Percentiles rank a stretch among this genome's conserved stretches.
phyloP scores from a whole-genome alignment of 768 basidiomycete species.

The Cyclocybe aegerita region DNA sequence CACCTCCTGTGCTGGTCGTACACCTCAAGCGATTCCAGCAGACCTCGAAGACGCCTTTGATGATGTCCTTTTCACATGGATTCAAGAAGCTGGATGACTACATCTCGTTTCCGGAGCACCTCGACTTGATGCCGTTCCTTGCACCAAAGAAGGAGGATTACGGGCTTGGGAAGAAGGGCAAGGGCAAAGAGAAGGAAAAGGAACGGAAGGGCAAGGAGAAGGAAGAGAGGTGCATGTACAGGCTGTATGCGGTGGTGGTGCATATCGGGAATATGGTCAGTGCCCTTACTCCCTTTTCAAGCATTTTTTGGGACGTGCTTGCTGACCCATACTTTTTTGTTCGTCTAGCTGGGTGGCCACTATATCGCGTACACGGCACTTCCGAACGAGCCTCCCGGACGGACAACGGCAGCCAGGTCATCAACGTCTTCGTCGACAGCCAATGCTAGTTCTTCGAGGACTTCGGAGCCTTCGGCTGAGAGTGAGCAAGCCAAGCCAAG shows the following conservation, averaged over 20 bases:
- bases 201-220: slow-evolving; percentile 12
- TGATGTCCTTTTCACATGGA: slow-evolving; percentile 60
- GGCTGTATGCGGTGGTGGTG: slow-evolving; percentile 79
- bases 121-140: slow-evolving; percentile 85
- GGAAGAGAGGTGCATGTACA: slow-evolving; percentile 39
- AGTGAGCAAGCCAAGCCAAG: not conserved
- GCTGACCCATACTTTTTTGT: slow-evolving; percentile 12
- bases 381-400: slow-evolving; percentile 33
- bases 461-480: not conserved
- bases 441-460: not conserved
- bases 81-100: slow-evolving; percentile 93
- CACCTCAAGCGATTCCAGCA: slow-evolving; percentile 97
- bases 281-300: slow-evolving; percentile 7
- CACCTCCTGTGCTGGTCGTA: slow-evolving; percentile 87
- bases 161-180: slow-evolving; percentile 34
- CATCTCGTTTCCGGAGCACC: slow-evolving; percentile 82
- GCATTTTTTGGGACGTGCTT: not conserved
- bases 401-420: not conserved
- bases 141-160: slow-evolving; percentile 79
- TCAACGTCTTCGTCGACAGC: not conserved
- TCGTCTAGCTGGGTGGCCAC: slow-evolving; percentile 76
- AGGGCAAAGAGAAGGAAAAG: slow-evolving; percentile 10
- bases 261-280: slow-evolving; percentile 87
- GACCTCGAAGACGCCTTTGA: slow-evolving; percentile 56
- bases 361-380: slow-evolving; percentile 85